Percentiles rank a stretch among this genome's conserved stretches.
Evolutionary conservation across 2,329 filamentous ascomycete genomes (phyloP).

Genomic region (Calonectria leucothoes): DNA sequence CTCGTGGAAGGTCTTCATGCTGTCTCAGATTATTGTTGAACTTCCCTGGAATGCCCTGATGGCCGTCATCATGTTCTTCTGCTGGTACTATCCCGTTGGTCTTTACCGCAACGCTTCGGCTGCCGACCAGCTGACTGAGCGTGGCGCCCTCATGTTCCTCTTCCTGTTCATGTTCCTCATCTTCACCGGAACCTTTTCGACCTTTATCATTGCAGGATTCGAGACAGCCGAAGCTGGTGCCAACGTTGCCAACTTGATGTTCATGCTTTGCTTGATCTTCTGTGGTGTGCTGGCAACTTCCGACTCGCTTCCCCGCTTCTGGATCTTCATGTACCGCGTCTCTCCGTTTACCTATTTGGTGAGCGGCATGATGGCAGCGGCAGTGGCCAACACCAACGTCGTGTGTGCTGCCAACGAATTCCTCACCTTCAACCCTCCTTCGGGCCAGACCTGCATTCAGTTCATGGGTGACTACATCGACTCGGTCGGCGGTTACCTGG

Average conservation of each 20-base stretch:
- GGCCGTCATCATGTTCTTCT: conserved; percentile 80
- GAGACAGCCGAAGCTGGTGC: conserved; percentile 74
- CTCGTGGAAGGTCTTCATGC: conserved; percentile 86
- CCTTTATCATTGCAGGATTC: conserved; percentile 78
- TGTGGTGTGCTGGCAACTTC: conserved; percentile 43
- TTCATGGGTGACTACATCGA: conserved; percentile 68
- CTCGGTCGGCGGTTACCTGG: conserved; percentile 63
- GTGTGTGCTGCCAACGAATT: conserved; percentile 78
- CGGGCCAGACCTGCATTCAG: conserved; percentile 66
- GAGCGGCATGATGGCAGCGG: conserved; percentile 76
- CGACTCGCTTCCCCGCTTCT: conserved; percentile 68
- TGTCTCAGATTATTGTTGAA: conserved; percentile 86
- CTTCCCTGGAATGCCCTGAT: conserved; percentile 86
- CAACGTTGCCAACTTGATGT: conserved; percentile 74
- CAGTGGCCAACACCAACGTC: conserved; percentile 75
- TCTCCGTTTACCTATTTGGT: conserved; percentile 88
- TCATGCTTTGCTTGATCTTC: conserved; percentile 67
- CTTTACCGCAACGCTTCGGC: conserved; percentile 76
- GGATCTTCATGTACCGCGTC: conserved; percentile 68
- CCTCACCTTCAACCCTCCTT: conserved; percentile 71
- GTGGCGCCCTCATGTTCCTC: conserved; percentile 83
- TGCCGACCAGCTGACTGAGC: conserved; percentile 71
- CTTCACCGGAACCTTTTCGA: conserved; percentile 84
- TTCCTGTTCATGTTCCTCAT: conserved; percentile 80
- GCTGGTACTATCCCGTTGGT: conserved; percentile 89